A percentile compares a stretch with the other conserved stretches of the same genome.
Conservation (phyloP, 805 yeast species). For the Starmerella sp. region DNA sequence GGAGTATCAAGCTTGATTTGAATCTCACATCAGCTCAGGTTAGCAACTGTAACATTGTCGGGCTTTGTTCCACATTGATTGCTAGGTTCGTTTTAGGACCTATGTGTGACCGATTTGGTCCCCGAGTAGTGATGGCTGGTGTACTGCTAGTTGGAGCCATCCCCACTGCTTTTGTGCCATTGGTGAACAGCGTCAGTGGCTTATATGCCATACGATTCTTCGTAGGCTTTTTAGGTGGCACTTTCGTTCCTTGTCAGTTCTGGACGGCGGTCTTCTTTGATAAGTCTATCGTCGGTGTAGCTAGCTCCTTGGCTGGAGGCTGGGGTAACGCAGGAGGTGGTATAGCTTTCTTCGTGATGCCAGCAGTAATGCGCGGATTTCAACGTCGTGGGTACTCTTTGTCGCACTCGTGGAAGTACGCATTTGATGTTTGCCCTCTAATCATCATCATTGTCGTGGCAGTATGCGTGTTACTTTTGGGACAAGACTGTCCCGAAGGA, state of each 20-base stretch:
- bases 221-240: slow-evolving; percentile 28
- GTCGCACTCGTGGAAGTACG: slow-evolving; percentile 13
- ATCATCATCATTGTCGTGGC: slow-evolving; percentile 28
- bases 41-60: slow-evolving; percentile 15
- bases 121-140: slow-evolving; percentile 13
- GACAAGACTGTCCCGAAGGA: slow-evolving; percentile 32
- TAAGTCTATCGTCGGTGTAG: slow-evolving; percentile 14
- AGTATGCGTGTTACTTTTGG: slow-evolving; percentile 22
- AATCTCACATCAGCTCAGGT: slow-evolving; percentile 13
- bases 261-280: slow-evolving; percentile 17
- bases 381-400: slow-evolving; percentile 11
- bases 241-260: slow-evolving; percentile 16
- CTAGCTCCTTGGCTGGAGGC: slow-evolving; percentile 15
- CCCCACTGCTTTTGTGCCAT: slow-evolving; percentile 18
- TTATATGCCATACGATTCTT: slow-evolving; percentile 27
- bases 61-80: slow-evolving; percentile 13
- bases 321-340: slow-evolving; percentile 21
- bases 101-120: slow-evolving; percentile 15
- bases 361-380: slow-evolving; percentile 9
- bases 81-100: slow-evolving; percentile 17
- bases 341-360: slow-evolving; percentile 19
- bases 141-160: slow-evolving; percentile 14
- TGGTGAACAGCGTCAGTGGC: slow-evolving; percentile 21
- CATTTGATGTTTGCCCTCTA: slow-evolving; percentile 27
- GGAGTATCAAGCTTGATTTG: slow-evolving; percentile 11